Evolutionary conservation across 2,329 filamentous ascomycete genomes (phyloP), one percentile per base, ranked within the genome.

Genomic region (Xylaria sp.): DNA sequence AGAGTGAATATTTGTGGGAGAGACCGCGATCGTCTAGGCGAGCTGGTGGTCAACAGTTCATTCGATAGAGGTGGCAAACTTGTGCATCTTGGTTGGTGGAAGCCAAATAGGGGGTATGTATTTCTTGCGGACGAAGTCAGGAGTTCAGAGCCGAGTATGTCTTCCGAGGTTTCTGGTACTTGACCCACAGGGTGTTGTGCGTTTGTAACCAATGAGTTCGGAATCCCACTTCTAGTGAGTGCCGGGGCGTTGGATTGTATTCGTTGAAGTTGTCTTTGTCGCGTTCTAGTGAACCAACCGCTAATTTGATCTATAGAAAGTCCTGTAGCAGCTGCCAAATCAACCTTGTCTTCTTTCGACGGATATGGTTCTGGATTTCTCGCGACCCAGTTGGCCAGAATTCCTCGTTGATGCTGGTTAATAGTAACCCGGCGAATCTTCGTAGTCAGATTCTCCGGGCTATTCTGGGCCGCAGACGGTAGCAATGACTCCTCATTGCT

Each of bases 221-320:
- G 12, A 28, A 18, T 51, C 23, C 9, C 48, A 51, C 9, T 4
- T 10, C 12, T 23, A 15, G 10, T 28, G 10, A 13, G 8, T 51
- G 15, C 48, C 3, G 9, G 23, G 28, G 48, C 48, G 15, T 51
- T 51, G 8, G 51, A 54, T 54, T 34, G 51, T 7, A 54, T 8
- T n/a, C 51, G 51, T 34, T 8, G 13, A 13, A 54, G 28, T 8
- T 1, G 12, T 15, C 51, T 54, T 34, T 54, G 51, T 54, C 51
- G 51, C 15, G 12, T 54, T 54, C 51, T 54, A 9, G 51, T 34
- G 15, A 54, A 54, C 51, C 51, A 54, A 5, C 51, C 51, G 51
- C 51, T 54, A 2, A 54, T 9, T 34, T 54, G 51, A 8, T 54
- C 3, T 34, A 54, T 6, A 15, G 51, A 54, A 12, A 54, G 28